phyloP scores from a whole-genome alignment of 2,329 filamentous ascomycete genomes.

The Cordyceps cicadae region DNA sequence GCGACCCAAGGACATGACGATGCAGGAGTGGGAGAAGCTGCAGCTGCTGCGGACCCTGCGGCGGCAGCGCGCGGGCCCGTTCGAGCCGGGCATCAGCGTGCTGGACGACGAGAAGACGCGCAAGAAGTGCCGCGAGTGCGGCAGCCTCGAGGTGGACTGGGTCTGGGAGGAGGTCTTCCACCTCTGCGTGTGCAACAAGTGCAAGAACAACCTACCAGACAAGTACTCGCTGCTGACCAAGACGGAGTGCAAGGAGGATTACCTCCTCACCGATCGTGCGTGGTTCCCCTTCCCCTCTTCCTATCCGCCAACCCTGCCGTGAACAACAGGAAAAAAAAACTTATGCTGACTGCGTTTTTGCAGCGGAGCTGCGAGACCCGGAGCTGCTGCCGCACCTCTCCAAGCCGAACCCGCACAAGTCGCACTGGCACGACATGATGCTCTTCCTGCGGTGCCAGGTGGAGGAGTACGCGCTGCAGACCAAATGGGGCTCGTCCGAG shows the following conservation, averaged over 20 bases:
- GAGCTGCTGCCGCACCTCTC: conserved; percentile 81
- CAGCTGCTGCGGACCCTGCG: conserved; percentile 66
- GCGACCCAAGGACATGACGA: conserved; percentile 79
- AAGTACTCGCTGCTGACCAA: conserved; percentile 95
- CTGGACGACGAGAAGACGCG: conserved; percentile 54
- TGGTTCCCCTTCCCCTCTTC: conserved; percentile 16
- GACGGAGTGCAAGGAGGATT: conserved; percentile 92
- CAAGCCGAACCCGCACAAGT: conserved; percentile 89
- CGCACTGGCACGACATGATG: conserved; percentile 98
- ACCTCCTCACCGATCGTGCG: conserved; percentile 83
- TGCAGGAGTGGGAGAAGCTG: conserved; percentile 83
- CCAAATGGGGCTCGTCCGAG: conserved; percentile 85
- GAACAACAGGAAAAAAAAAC: too few relatives aligned
- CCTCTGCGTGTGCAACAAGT: conserved; percentile 66
- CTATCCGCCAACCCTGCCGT: too few relatives aligned
- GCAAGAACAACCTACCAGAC: conserved; percentile 84
- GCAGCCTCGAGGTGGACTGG: conserved; percentile 80
- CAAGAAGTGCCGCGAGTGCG: conserved; percentile 78
- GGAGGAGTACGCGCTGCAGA: conserved; percentile 81
- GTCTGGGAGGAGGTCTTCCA: conserved; percentile 84
- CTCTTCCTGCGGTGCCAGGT: conserved; percentile 89
- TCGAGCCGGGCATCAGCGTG: conserved; percentile 79
- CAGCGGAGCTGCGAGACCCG: conserved; percentile 82
- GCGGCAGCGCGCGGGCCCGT: conserved; percentile 69
- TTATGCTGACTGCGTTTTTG: too few relatives aligned